These are phyloP conservation scores for Chrysochromulina parva DNA, from an alignment of 78 protist genomes.

Conservation along the genomic window DNA sequence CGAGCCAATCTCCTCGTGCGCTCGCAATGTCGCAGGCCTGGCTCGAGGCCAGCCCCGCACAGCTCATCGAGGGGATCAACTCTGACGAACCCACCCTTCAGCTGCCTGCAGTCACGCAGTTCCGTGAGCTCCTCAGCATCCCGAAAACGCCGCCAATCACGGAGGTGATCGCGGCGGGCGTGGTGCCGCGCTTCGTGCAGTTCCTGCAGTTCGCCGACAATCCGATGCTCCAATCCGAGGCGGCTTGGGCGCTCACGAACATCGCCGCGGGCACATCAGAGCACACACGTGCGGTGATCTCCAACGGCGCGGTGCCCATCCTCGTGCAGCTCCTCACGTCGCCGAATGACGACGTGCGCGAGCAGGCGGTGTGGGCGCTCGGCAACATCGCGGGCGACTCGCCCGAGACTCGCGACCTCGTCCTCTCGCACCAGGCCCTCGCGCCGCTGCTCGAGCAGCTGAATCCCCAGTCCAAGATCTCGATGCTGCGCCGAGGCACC, in stretches of 20 bases:
- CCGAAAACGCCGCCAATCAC: slow-evolving; percentile 92
- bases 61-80: neutral
- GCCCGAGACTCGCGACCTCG: slow-evolving; percentile 81
- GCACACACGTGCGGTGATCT: slow-evolving; percentile 83
- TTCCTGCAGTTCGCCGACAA: slow-evolving; percentile 64
- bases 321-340: slow-evolving; percentile 83
- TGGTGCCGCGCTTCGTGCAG: slow-evolving; percentile 88
- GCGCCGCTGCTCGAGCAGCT: slow-evolving; percentile 67
- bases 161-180: slow-evolving; percentile 84
- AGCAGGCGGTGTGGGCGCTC: slow-evolving; percentile 97
- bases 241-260: slow-evolving; percentile 98
- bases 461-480: slow-evolving; percentile 27
- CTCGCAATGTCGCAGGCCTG: neutral
- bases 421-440: slow-evolving; percentile 66
- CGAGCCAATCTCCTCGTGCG: no score
- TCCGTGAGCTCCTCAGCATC: slow-evolving; percentile 87
- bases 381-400: slow-evolving; percentile 99
- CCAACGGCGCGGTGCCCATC: slow-evolving; percentile 83
- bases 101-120: slow-evolving; percentile 46
- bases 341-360: slow-evolving; percentile 83
- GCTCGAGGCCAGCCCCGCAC: neutral
- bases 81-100: slow-evolving; percentile 34
- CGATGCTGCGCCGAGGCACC: slow-evolving; percentile 91
- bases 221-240: slow-evolving; percentile 74
- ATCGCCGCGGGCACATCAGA: slow-evolving; percentile 94